Evolutionary conservation across 2,329 filamentous ascomycete species (phyloP).

Genomic region (Lasiodiplodia gonubiensis): DNA sequence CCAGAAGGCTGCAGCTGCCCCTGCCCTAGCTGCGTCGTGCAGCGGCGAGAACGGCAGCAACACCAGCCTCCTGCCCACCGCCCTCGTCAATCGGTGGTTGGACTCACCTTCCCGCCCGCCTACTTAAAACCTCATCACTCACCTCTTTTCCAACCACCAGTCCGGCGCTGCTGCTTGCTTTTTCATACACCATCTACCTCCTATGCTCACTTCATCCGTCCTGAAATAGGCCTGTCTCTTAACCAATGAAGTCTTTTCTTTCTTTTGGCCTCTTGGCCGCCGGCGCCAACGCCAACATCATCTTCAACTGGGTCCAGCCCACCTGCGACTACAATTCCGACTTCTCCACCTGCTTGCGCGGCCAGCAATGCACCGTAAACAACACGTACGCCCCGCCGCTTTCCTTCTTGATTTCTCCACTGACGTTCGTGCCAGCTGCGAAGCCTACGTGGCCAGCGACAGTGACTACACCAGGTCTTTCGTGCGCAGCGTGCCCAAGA

Average conservation of each 20-base stretch:
- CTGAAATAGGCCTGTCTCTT: slow-evolving; percentile 13
- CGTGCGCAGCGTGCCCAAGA: slow-evolving; percentile 35
- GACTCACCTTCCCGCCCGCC: neutral
- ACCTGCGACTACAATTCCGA: slow-evolving; percentile 44
- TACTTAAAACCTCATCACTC: neutral
- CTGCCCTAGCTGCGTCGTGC: neutral
- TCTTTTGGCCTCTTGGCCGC: slow-evolving; percentile 36
- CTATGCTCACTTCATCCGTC: slow-evolving; percentile 15
- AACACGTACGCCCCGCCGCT: slow-evolving; percentile 39
- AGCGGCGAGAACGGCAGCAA: neutral
- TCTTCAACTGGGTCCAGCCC: slow-evolving; percentile 54
- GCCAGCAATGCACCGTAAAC: slow-evolving; percentile 45
- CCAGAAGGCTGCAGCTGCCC: slow-evolving; percentile 21
- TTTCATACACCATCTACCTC: slow-evolving; percentile 4
- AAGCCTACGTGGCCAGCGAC: slow-evolving; percentile 26
- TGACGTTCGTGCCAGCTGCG: slow-evolving; percentile 6
- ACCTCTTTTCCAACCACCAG: neutral
- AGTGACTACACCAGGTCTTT: slow-evolving; percentile 38
- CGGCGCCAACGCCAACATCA: slow-evolving; percentile 54
- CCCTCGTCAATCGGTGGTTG: neutral
- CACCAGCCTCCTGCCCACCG: slow-evolving; percentile 8
- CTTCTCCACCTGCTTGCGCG: slow-evolving; percentile 44
- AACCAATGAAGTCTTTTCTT: slow-evolving; percentile 26
- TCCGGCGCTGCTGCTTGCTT: slow-evolving; percentile 2
- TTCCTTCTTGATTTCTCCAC: neutral